Evolutionary conservation across 225 moss, liverwort and hornwort species (phyloP), one percentile per base, ranked within the genome.

Genomic region (Polytrichum commune): DNA sequence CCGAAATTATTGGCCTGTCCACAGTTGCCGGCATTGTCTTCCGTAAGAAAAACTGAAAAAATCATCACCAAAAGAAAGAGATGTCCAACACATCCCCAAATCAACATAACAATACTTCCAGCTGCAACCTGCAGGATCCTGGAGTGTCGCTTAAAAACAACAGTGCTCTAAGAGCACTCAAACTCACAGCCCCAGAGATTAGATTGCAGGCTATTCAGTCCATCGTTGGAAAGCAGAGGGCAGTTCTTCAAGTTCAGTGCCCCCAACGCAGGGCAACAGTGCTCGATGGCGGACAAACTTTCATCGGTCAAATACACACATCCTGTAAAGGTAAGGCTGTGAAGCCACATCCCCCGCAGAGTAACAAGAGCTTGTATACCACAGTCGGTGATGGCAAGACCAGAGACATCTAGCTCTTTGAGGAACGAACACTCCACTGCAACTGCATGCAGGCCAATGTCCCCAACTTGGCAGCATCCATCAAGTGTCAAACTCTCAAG

Each of bases 221-320:
- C 90, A 67, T 84, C 79, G 35, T 69, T 68, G 33, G 90, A 78
- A 46, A 93, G 65, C 20, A 73, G 84, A 76, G 82, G 81, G 68
- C 93, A 93, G 60, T 93, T 84, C 63, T 86, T 88, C 55, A 93
- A 72, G 77, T 93, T 93, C 62, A 93, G 79, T 55, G 83, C 89
- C 81, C 79, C 81, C 23, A 93, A 78, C 55, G 74, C 81, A 53
- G 72, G 77, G 66, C 88, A 90, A 69, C 29, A 76, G 13, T 89
- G 78, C 73, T 83, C 90, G 19, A 93, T 85, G 54, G 78, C 63
- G 57, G 81, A 67, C 79, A 90, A 63, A 68, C 83, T 85, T 67
- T 81, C 66, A 65, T 90, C 93, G 1, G 93, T 90, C 67, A 93
- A 68, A 53, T 76, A 71, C 16, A 75, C 75, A 35, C 93, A 93